Evolutionary conservation across 2,329 filamentous ascomycete species (phyloP).

Genomic region (Sporothrix brunneoviolacea): DNA sequence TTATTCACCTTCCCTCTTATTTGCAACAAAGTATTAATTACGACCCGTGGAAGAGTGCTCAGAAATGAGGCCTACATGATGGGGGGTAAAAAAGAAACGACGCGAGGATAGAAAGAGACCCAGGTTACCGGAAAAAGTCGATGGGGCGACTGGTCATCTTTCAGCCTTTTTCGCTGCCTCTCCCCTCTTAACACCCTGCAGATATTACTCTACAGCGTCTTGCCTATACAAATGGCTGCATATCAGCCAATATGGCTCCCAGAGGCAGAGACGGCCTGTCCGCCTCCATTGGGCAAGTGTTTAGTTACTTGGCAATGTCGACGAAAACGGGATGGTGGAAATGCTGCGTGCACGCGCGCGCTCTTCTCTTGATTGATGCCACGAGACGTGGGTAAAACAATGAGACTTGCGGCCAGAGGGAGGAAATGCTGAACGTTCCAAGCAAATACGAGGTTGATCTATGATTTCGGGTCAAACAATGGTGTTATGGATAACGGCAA

Average conservation of each 20-base stretch:
- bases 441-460: slow-evolving; percentile 9
- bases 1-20: background rate
- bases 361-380: too few relatives aligned
- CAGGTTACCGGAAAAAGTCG: slow-evolving; percentile 13
- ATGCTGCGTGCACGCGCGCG: too few relatives aligned
- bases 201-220: background rate
- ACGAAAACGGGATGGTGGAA: background rate
- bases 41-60: too few relatives aligned
- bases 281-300: background rate
- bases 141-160: too few relatives aligned
- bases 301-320: background rate
- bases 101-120: background rate
- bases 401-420: background rate
- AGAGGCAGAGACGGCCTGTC: background rate
- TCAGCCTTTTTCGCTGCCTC: too few relatives aligned
- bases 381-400: too few relatives aligned
- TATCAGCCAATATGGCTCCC: too few relatives aligned
- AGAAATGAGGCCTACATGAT: background rate
- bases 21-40: too few relatives aligned
- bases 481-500: too few relatives aligned
- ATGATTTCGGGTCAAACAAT: too few relatives aligned
- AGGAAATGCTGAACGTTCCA: background rate
- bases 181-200: background rate
- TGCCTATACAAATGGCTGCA: too few relatives aligned
- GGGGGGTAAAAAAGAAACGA: background rate